These are phyloP conservation scores for Cokeromyces recurvatus DNA, from an alignment of 371 early-diverging fungal genomes.

Conservation along the genomic window DNA sequence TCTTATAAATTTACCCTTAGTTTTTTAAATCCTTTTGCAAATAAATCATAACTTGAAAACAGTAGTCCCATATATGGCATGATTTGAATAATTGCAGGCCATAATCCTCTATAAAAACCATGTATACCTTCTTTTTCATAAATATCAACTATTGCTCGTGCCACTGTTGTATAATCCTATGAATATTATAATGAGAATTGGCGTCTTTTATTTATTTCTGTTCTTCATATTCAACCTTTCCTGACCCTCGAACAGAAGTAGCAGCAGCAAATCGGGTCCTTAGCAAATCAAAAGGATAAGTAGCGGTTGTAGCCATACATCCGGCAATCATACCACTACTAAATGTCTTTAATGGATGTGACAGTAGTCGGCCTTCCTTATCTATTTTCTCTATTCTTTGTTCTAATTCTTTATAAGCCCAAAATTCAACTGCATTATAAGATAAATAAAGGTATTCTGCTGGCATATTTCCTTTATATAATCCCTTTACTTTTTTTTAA, in stretches of 20 bases:
- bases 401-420: constrained; percentile 58
- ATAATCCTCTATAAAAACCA: constrained; percentile 87
- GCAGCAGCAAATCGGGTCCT: constrained; percentile 90
- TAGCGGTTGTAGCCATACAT: constrained; percentile 67
- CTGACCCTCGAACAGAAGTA: constrained; percentile 57
- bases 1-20: constrained; percentile 38
- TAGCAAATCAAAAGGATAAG: constrained; percentile 93
- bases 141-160: constrained; percentile 63
- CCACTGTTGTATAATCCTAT: constrained; percentile 62
- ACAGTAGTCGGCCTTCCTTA: constrained; percentile 10
- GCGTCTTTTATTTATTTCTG: too few relatives aligned
- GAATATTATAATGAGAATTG: too few relatives aligned
- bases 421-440: constrained; percentile 88
- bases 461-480: constrained; percentile 93
- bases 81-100: constrained; percentile 81
- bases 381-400: constrained; percentile 24
- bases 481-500: too few relatives aligned
- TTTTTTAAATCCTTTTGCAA: constrained; percentile 43
- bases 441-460: constrained; percentile 88
- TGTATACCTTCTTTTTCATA: constrained; percentile 62
- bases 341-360: constrained; percentile 51
- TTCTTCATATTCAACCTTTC: constrained; percentile 31
- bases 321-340: constrained; percentile 75
- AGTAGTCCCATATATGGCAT: constrained; percentile 91
- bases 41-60: constrained; percentile 70